These are phyloP conservation scores for Polygonum maritimum DNA, from an alignment of 148 eudicot genomes.

Conservation along the genomic window DNA sequence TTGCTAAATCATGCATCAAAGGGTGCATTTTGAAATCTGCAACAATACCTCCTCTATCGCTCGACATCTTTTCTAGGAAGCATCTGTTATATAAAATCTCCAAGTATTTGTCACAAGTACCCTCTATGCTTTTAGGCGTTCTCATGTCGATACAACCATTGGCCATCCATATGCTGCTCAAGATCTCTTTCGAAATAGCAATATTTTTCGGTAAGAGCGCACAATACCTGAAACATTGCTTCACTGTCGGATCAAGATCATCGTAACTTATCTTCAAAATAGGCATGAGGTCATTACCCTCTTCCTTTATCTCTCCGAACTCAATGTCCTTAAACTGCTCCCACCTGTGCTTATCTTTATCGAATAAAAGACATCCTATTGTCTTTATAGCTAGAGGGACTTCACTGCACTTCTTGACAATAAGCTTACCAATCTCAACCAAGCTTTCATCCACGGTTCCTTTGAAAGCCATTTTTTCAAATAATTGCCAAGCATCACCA, in stretches of 20 bases:
- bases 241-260: slow-evolving; percentile 10
- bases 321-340: background rate
- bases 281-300: background rate
- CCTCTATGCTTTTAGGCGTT: background rate
- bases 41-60: too few relatives aligned
- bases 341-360: background rate
- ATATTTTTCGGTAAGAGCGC: slow-evolving; percentile 23
- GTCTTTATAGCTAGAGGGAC: slow-evolving; percentile 28
- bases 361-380: background rate
- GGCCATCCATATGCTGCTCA: slow-evolving; percentile 24
- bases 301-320: background rate
- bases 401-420: slow-evolving; percentile 29
- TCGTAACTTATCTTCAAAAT: slow-evolving; percentile 21
- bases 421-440: slow-evolving; percentile 19
- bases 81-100: background rate
- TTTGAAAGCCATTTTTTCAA: slow-evolving; percentile 22
- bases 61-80: slow-evolving; percentile 8
- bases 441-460: background rate
- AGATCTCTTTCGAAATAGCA: background rate
- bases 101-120: slow-evolving; percentile 6
- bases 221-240: slow-evolving; percentile 25
- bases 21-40: slow-evolving; percentile 19
- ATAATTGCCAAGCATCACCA: slow-evolving; percentile 17
- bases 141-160: slow-evolving; percentile 15
- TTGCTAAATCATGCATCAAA: slow-evolving; percentile 21